These are phyloP conservation scores for Diaporthe velutina DNA, from an alignment of 2,329 filamentous ascomycete species.

Conservation along the genomic window DNA sequence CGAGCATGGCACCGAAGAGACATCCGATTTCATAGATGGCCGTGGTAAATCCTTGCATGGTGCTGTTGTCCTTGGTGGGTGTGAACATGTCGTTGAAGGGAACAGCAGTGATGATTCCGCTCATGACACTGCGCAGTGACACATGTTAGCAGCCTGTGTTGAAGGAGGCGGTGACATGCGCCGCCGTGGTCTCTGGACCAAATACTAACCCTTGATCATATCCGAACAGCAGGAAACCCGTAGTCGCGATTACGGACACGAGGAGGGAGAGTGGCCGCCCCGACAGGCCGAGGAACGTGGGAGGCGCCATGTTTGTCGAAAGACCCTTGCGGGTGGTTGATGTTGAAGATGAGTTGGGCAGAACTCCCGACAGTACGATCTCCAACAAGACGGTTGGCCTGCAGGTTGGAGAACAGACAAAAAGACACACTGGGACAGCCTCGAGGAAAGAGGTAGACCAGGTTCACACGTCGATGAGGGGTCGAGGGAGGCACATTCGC, in stretches of 20 bases:
- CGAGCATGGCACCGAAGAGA: conserved; percentile 60
- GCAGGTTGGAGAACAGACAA: background rate
- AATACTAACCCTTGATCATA: conserved; percentile 64
- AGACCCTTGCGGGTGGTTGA: background rate
- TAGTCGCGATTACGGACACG: conserved; percentile 74
- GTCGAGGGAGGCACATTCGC: background rate
- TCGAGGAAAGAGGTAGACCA: conserved; percentile 9
- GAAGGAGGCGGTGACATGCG: conserved; percentile 13
- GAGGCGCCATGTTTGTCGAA: conserved; percentile 60
- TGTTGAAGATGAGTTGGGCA: conserved; percentile 7
- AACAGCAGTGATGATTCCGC: conserved; percentile 64
- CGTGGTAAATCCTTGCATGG: conserved; percentile 61
- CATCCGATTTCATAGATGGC: conserved; percentile 63
- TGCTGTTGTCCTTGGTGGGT: conserved; percentile 56
- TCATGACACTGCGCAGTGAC: conserved; percentile 57
- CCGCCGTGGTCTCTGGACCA: background rate
- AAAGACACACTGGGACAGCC: background rate
- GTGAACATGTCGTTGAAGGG: conserved; percentile 64
- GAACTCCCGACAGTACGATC: background rate
- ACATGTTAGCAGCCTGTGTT: conserved; percentile 35
- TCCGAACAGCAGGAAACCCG: conserved; percentile 72
- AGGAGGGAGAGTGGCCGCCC: conserved; percentile 68
- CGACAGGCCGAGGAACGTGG: conserved; percentile 69
- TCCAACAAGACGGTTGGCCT: background rate
- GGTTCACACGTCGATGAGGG: conserved; percentile 17